Percentiles rank a stretch among this genome's conserved stretches.
Conservation (phyloP, 2,329 filamentous ascomycete genomes). For the Beauveria rudraprayagi region DNA sequence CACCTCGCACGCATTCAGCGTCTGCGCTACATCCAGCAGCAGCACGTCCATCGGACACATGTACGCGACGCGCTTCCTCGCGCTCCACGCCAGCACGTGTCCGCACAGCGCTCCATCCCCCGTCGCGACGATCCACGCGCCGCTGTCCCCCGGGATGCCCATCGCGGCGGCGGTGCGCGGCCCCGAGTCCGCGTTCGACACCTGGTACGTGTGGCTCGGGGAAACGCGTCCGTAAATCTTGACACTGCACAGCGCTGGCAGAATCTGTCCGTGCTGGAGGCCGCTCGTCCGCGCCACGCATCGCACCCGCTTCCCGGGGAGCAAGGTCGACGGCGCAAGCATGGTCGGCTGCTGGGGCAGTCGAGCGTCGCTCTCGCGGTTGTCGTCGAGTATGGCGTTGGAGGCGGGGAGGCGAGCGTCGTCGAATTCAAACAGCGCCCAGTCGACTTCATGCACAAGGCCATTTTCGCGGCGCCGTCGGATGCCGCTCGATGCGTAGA, state of each 20-base stretch:
- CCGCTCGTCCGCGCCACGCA: conserved; percentile 85
- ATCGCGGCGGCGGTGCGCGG: conserved; percentile 26
- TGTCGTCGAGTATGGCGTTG: conserved; percentile 55
- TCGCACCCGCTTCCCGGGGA: conserved; percentile 74
- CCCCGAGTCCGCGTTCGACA: conserved; percentile 33
- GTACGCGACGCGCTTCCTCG: conserved; percentile 73
- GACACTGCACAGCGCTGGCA: conserved; percentile 70
- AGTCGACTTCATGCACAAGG: conserved; percentile 85
- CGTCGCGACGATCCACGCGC: conserved; percentile 86
- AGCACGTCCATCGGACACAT: conserved; percentile 93
- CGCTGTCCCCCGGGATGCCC: conserved; percentile 78
- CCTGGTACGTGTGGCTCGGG: conserved; percentile 64
- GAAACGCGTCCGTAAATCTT: conserved; percentile 80
- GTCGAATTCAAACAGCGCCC: conserved; percentile 80
- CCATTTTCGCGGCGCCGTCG: conserved; percentile 64
- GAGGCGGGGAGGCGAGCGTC: conserved; percentile 60
- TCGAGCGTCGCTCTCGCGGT: conserved; percentile 12
- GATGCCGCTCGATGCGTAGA: conserved; percentile 87
- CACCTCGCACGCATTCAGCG: conserved; percentile 62
- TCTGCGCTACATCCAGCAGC: conserved; percentile 75
- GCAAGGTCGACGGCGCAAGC: conserved; percentile 49
- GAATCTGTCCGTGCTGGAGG: conserved; percentile 68
- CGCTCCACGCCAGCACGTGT: conserved; percentile 83
- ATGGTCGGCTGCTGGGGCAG: conserved; percentile 45
- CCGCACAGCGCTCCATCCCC: conserved; percentile 73